Conservation (phyloP, 192 early-diverging fungal species). For the Powellomyces hirtus region DNA sequence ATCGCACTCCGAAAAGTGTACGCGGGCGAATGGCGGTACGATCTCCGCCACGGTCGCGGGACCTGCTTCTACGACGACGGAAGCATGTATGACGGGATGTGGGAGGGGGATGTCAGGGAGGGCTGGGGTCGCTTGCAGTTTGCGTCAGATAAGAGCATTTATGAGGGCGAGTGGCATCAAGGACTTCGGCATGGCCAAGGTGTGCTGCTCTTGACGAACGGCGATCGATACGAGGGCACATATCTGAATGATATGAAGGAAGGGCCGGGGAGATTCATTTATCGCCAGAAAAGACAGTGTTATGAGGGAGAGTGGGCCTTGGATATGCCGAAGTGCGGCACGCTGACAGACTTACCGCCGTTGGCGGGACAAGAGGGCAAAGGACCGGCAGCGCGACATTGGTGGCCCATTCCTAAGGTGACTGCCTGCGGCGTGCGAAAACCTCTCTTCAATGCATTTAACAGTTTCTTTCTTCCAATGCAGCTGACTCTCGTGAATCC, state of each 20-base stretch:
- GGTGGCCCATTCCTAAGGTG: constrained; percentile 49
- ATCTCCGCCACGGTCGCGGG: constrained; percentile 49
- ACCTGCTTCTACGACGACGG: constrained; percentile 59
- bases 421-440: background rate
- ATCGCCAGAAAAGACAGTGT: constrained; percentile 48
- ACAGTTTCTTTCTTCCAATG: background rate
- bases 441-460: background rate
- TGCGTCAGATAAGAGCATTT: constrained; percentile 39
- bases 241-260: constrained; percentile 61
- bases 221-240: constrained; percentile 61
- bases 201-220: constrained; percentile 49
- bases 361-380: constrained; percentile 31
- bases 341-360: constrained; percentile 46
- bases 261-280: constrained; percentile 61
- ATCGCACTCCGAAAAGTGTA: constrained; percentile 50
- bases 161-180: constrained; percentile 62
- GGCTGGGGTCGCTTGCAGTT: constrained; percentile 60
- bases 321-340: constrained; percentile 58
- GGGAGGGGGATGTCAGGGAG: constrained; percentile 51
- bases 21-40: constrained; percentile 52
- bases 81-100: constrained; percentile 51
- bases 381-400: constrained; percentile 6
- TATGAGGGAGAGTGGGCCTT: constrained; percentile 62
- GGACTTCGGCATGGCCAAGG: constrained; percentile 61
- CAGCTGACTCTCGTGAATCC: constrained; percentile 41